Percentiles rank a stretch among this genome's conserved stretches.
phyloP scores from a whole-genome alignment of 306 rosid species.

The Sicyos baderoa region DNA sequence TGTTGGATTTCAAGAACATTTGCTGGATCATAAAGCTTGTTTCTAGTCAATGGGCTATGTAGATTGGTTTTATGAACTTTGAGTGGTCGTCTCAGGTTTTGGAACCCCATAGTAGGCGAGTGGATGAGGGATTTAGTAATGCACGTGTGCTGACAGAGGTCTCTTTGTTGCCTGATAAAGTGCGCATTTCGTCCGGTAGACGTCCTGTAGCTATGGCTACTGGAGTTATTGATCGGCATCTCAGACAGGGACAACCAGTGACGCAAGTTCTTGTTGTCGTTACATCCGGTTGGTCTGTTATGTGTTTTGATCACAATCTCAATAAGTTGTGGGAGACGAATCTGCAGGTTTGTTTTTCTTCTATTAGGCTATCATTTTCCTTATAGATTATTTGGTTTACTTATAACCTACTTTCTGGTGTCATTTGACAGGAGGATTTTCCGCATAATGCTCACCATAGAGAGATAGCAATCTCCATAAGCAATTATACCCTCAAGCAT shows the following conservation, averaged over 20 bases:
- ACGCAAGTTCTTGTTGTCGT: constrained; percentile 88
- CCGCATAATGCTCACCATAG: constrained; percentile 94
- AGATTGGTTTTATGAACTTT: constrained; percentile 9
- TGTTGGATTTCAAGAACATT: background rate
- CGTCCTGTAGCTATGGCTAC: constrained; percentile 95
- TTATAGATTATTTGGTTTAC: background rate
- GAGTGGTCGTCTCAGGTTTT: constrained; percentile 46
- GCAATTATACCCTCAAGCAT: constrained; percentile 81
- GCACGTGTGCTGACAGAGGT: constrained; percentile 71
- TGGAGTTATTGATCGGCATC: constrained; percentile 58
- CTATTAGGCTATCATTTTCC: background rate
- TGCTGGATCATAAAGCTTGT: background rate
- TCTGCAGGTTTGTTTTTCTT: constrained; percentile 58
- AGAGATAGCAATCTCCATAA: constrained; percentile 78
- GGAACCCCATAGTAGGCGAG: constrained; percentile 84
- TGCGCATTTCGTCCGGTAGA: constrained; percentile 76
- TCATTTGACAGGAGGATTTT: constrained; percentile 63
- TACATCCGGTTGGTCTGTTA: constrained; percentile 90
- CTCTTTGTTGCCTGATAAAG: constrained; percentile 84
- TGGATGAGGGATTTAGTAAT: constrained; percentile 84
- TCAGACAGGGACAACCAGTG: constrained; percentile 52
- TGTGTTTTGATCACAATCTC: constrained; percentile 96
- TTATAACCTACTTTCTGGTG: constrained; percentile 17
- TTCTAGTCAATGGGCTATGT: background rate
- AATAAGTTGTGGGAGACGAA: constrained; percentile 82